Conservation (phyloP, 2,329 filamentous ascomycete species). For the Fusarium hostae region DNA sequence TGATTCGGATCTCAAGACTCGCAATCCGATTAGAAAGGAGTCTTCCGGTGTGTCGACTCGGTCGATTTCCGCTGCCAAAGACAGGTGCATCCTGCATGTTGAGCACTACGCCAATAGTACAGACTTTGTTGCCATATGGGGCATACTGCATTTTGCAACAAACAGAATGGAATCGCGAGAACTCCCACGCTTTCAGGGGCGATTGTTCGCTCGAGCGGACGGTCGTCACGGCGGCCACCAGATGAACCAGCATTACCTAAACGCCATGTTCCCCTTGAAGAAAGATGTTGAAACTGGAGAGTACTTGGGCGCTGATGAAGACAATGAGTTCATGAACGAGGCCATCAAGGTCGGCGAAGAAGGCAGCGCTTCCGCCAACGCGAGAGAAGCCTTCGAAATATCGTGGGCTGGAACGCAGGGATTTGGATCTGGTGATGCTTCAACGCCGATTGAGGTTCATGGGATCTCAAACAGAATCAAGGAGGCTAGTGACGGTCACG, state of each 20-base stretch:
- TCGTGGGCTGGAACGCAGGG: slow-evolving; percentile 57
- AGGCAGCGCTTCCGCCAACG: slow-evolving; percentile 56
- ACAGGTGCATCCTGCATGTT: slow-evolving; percentile 72
- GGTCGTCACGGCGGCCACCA: slow-evolving; percentile 64
- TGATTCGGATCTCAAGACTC: slow-evolving; percentile 18
- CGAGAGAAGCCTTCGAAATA: slow-evolving; percentile 60
- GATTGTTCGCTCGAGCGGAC: slow-evolving; percentile 66
- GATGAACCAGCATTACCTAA: slow-evolving; percentile 70
- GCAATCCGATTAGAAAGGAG: slow-evolving; percentile 34
- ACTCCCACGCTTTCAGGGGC: slow-evolving; percentile 70
- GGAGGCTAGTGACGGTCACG: slow-evolving; percentile 42
- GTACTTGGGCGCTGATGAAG: slow-evolving; percentile 57
- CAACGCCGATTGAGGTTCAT: slow-evolving; percentile 53
- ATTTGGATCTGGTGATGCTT: slow-evolving; percentile 51
- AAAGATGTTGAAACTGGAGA: slow-evolving; percentile 55
- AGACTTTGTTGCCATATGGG: slow-evolving; percentile 81
- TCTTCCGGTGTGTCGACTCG: slow-evolving; percentile 49
- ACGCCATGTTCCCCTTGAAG: slow-evolving; percentile 68
- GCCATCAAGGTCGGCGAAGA: slow-evolving; percentile 59
- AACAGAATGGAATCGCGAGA: slow-evolving; percentile 54
- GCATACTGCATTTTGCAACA: slow-evolving; percentile 74
- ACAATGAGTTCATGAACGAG: slow-evolving; percentile 71
- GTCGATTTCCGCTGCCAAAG: slow-evolving; percentile 53
- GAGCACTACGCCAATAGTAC: slow-evolving; percentile 82
- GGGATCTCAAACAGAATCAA: slow-evolving; percentile 43